Evolutionary conservation across 176 grass and related monocot species (phyloP), one percentile per base, ranked within the genome.

Genomic region (Thalia dealbata): DNA sequence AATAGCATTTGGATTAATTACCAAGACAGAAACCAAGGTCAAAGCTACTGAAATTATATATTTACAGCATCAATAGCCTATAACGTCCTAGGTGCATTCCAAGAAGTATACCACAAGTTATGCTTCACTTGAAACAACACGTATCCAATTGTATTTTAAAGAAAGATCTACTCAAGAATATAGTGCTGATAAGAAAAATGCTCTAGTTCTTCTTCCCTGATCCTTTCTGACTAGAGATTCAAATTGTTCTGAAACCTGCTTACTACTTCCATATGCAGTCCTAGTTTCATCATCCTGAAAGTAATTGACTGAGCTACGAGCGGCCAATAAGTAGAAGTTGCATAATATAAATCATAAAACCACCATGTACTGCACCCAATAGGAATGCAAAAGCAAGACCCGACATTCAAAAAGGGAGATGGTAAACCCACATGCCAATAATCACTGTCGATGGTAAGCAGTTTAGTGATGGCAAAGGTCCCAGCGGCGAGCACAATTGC

Each of bases 361-460:
- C 51, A 14, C 51, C 18, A 52, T 52, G 13, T 16, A 52, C 14
- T 38, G 3, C 32, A 38, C 32, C 32, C 32, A 38, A 38, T 38
- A 38, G 32, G 32, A 38, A 38, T 38, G 32, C 32, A 59, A 23
- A 69, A 22, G 16, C 16, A 7, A 3, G 52, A 67, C 35, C 16
- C 50, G 61, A 43, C 1, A 45, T 45, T 25, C 25, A 0, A 16
- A 58, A 58, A 22, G 42, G 30, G 42, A 1, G 42, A 1, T 1
- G 50, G 8, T 35, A 44, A 74, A 54, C 93, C 35, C 56, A 92
- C 95, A 78, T 97, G 95, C 95, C 95, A 97, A 66, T 97, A 97
- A 73, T 97, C 95, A 18, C 91, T 89, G 67, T 97, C 95, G 67
- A 97, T 84, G 52, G 90, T 97, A 55, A 91, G 90, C 69, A 97